Conservation (phyloP, 2,329 filamentous ascomycete genomes). For the Fonsecaea erecta region DNA sequence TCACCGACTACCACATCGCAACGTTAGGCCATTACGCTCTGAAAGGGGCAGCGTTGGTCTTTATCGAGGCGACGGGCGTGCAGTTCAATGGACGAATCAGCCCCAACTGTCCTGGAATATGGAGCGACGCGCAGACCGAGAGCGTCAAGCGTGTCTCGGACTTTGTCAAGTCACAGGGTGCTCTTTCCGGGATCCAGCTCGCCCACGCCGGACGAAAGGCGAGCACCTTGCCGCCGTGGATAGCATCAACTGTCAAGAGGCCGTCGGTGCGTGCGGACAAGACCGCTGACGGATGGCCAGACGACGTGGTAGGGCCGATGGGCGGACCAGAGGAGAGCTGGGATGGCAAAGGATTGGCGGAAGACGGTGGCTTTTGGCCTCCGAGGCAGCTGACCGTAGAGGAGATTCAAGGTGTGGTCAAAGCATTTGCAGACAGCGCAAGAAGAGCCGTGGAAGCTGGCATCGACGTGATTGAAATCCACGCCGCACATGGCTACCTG, state of each 20-base stretch:
- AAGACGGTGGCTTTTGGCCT: slow-evolving; percentile 35
- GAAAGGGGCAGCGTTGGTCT: slow-evolving; percentile 41
- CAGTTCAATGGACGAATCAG: slow-evolving; percentile 78
- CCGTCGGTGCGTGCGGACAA: slow-evolving; percentile 27
- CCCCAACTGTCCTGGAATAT: slow-evolving; percentile 49
- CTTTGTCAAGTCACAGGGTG: slow-evolving; percentile 77
- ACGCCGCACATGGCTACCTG: slow-evolving; percentile 79
- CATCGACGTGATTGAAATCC: slow-evolving; percentile 79
- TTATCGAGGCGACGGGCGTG: slow-evolving; percentile 77
- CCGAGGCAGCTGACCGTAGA: slow-evolving; percentile 39
- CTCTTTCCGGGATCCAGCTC: slow-evolving; percentile 79
- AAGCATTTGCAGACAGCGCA: slow-evolving; percentile 50
- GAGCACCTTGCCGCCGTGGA: slow-evolving; percentile 60
- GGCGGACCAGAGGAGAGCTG: slow-evolving; percentile 34
- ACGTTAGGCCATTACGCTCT: slow-evolving; percentile 42
- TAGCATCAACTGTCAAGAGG: slow-evolving; percentile 39
- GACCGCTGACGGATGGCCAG: slow-evolving; percentile 36
- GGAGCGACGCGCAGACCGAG: slow-evolving; percentile 45
- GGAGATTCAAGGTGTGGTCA: slow-evolving; percentile 43
- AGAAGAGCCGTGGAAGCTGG: slow-evolving; percentile 69
- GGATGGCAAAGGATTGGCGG: slow-evolving; percentile 33
- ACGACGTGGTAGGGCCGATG: slow-evolving; percentile 36
- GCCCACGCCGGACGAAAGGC: slow-evolving; percentile 75
- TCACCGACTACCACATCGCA: slow-evolving; percentile 52
- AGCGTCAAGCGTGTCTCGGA: slow-evolving; percentile 67